These are phyloP conservation scores for Dictyostelium capitatum DNA, from an alignment of 78 protist genomes.

Conservation along the genomic window DNA sequence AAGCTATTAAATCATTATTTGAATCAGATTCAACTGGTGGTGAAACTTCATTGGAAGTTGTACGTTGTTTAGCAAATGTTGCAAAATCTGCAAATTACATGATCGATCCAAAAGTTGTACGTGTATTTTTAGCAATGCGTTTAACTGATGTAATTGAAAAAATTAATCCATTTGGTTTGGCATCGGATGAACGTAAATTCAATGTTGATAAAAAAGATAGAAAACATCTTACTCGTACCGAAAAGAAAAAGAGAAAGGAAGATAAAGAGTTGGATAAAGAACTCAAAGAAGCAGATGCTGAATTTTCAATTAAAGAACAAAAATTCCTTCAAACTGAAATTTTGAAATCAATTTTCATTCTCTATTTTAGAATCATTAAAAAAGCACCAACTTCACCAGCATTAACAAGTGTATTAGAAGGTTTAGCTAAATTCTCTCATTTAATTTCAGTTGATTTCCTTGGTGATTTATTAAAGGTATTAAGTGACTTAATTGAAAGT, in stretches of 20 bases:
- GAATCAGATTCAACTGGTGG: conserved; percentile 68
- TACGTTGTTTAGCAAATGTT: conserved; percentile 50
- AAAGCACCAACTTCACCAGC: conserved; percentile 67
- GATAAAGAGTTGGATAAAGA: conserved; percentile 59
- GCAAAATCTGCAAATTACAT: conserved; percentile 58
- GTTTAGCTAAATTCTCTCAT: conserved; percentile 71
- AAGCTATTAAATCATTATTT: conserved; percentile 19
- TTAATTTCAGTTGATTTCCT: conserved; percentile 66
- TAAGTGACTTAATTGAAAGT: conserved; percentile 32
- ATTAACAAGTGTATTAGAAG: conserved; percentile 61
- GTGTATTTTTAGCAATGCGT: conserved; percentile 42
- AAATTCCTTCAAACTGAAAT: conserved; percentile 77
- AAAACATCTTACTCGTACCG: conserved; percentile 25
- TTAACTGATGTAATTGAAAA: conserved; percentile 62
- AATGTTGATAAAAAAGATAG: background rate
- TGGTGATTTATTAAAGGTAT: conserved; percentile 54
- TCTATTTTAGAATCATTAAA: conserved; percentile 77
- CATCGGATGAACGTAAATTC: background rate
- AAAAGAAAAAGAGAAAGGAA: conserved; percentile 7
- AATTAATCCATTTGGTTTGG: conserved; percentile 59
- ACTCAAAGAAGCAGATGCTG: conserved; percentile 50
- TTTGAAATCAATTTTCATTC: conserved; percentile 65
- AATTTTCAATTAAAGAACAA: conserved; percentile 38
- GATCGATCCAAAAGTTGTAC: conserved; percentile 41
- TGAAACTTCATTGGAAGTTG: conserved; percentile 47